phyloP scores from a whole-genome alignment of 2,329 filamentous ascomycete genomes.

The Bimuria novae-zelandiae region DNA sequence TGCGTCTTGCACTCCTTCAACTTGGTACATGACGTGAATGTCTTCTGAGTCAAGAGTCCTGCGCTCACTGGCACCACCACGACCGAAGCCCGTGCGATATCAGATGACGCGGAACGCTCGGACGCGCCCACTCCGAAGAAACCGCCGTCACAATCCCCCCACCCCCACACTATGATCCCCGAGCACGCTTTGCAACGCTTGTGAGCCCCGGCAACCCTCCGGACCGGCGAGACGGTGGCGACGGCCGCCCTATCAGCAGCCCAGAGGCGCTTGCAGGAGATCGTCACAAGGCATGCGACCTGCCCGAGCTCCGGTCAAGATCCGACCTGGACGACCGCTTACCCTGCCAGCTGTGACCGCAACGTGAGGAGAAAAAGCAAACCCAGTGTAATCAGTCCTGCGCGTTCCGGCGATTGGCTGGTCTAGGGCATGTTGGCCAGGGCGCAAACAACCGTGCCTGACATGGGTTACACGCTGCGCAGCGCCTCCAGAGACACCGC shows the following conservation, averaged over 20 bases:
- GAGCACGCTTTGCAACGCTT: constrained; percentile 40
- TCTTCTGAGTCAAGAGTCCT: too few relatives aligned
- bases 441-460: constrained; percentile 41
- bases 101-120: constrained; percentile 41
- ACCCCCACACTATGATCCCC: constrained; percentile 46
- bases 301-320: constrained; percentile 40
- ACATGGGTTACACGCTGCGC: constrained; percentile 35
- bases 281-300: constrained; percentile 43
- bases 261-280: constrained; percentile 32
- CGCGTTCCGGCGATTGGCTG: constrained; percentile 34
- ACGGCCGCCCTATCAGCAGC: constrained; percentile 38
- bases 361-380: constrained; percentile 40
- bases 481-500: constrained; percentile 40
- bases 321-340: constrained; percentile 32
- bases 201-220: constrained; percentile 38
- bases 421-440: constrained; percentile 20
- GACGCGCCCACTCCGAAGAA: constrained; percentile 11
- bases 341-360: constrained; percentile 25
- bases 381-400: constrained; percentile 30
- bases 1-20: constrained; percentile 24
- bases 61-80: constrained; percentile 38
- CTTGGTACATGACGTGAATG: constrained; percentile 10
- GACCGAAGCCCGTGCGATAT: constrained; percentile 31
- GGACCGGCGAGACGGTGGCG: constrained; percentile 38
- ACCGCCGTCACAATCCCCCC: constrained; percentile 29